Evolutionary conservation across 306 rosid genomes (phyloP), one percentile per base, ranked within the genome.

Genomic region (Cajanus cajan): DNA sequence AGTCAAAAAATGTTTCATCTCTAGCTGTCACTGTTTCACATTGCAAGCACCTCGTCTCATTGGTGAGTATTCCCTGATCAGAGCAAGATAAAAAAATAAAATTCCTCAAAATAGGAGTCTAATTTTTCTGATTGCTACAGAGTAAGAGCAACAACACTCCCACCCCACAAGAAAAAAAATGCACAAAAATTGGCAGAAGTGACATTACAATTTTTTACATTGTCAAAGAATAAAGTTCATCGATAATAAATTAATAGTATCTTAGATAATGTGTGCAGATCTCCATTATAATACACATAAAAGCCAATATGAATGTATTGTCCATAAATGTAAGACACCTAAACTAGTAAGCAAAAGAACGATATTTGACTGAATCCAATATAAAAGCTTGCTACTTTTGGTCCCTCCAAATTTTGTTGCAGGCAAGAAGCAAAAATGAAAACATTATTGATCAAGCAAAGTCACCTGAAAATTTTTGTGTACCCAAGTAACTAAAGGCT

Each of bases 1-100:
- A 83, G 88, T 96, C 99, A 1, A 93, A 80, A 86, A 90, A 96
- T n/a, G 96, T 96, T 86, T 96, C 99, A 73, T 96, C 99, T 82
- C 99, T 88, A 70, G 94, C 99, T 33, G 99, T 93, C 83, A 96
- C 96, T 4, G 99, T 96, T 89, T 96, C 99, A 63, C 99, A 96
- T 79, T 89, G 96, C 89, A 96, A 86, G 86, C 99, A 96, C 87
- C 93, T 93, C 12, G 99, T 96, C 90, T 96, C 99, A 34, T 96
- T 96, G 82, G 99, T 96, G 81, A 96, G 97, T 78, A 96, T 89
- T 80, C 99, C 99, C 99, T 96, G 90, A 58, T 80, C 75, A 89
- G 31, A 79, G 76, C 74, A 87, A 86, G 59, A 36, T 33, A 52
- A 67, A 78, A 81, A 55, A 61, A 78, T 79, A 76, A 87, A 88